These are phyloP conservation scores for Metschnikowia koreensis DNA, from an alignment of 805 yeast species.

Conservation along the genomic window DNA sequence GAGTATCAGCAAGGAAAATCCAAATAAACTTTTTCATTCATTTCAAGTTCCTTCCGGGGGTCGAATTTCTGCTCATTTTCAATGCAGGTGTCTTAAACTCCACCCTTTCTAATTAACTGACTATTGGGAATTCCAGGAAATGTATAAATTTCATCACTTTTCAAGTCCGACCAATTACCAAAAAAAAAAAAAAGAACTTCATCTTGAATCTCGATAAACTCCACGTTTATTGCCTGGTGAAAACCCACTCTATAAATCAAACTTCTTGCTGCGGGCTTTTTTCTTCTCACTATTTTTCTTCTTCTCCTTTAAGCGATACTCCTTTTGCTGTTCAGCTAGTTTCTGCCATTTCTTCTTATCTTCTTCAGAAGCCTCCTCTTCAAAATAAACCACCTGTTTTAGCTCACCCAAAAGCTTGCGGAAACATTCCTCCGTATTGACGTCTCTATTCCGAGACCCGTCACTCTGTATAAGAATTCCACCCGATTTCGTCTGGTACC, in stretches of 20 bases:
- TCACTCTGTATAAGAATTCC: slow-evolving; percentile 63
- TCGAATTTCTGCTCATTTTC: no score
- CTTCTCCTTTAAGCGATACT: slow-evolving; percentile 33
- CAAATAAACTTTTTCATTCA: no score
- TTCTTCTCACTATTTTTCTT: slow-evolving; percentile 40
- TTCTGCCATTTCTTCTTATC: slow-evolving; percentile 52
- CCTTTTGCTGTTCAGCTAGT: slow-evolving; percentile 30
- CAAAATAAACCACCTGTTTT: slow-evolving; percentile 44
- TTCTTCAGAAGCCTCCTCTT: slow-evolving; percentile 46
- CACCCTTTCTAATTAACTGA: no score
- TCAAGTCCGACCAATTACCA: no score
- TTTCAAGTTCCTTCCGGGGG: no score
- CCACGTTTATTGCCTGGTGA: background rate
- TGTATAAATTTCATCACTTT: no score
- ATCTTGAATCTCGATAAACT: background rate
- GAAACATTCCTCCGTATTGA: slow-evolving; percentile 57
- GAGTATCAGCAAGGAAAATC: no score
- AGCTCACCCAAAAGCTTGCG: slow-evolving; percentile 56
- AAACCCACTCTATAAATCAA: slow-evolving; percentile 22
- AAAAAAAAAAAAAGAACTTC: no score
- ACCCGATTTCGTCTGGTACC: slow-evolving; percentile 56
- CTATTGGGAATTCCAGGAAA: no score
- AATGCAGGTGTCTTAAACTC: no score
- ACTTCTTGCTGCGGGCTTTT: slow-evolving; percentile 33
- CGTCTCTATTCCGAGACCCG: slow-evolving; percentile 53